Conservation (phyloP, 23 red algal species). For the Gracilaria domingensis region DNA sequence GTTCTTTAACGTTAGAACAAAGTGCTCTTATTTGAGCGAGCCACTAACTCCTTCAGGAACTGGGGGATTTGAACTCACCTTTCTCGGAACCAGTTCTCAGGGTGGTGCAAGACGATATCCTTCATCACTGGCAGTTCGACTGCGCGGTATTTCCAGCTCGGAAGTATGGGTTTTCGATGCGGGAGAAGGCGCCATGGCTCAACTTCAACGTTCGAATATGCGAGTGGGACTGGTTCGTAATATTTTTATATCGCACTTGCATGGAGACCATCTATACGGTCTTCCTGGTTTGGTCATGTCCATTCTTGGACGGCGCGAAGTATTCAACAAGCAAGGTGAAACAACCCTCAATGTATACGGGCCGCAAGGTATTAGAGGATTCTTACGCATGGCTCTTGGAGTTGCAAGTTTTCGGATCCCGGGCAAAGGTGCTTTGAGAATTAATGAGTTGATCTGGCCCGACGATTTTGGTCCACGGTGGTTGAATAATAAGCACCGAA, state of each 20-base stretch:
- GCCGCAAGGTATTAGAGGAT: constrained; percentile 83
- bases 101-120: constrained; percentile 64
- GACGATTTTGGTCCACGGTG: constrained; percentile 40
- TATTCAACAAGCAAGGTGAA: constrained; percentile 19
- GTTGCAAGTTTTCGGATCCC: constrained; percentile 61
- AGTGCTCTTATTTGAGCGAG: constrained; percentile 7
- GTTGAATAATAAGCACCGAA: constrained; percentile 30
- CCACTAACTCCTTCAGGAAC: constrained; percentile 41
- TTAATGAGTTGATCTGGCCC: constrained; percentile 83
- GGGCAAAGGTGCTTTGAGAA: constrained; percentile 49
- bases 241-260: constrained; percentile 98
- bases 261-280: constrained; percentile 95
- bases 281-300: constrained; percentile 82
- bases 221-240: constrained; percentile 60
- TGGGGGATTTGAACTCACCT: constrained; percentile 83
- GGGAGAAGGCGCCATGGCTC: constrained; percentile 79
- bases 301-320: constrained; percentile 39
- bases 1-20: neutral
- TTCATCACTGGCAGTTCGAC: constrained; percentile 35
- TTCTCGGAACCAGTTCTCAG: constrained; percentile 81
- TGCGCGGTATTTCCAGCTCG: constrained; percentile 42
- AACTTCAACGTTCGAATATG: constrained; percentile 74
- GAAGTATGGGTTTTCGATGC: constrained; percentile 89
- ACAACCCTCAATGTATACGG: constrained; percentile 84
- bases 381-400: constrained; percentile 81